phyloP scores from a whole-genome alignment of 2,329 filamentous ascomycete species.

The Colletotrichum sojae region DNA sequence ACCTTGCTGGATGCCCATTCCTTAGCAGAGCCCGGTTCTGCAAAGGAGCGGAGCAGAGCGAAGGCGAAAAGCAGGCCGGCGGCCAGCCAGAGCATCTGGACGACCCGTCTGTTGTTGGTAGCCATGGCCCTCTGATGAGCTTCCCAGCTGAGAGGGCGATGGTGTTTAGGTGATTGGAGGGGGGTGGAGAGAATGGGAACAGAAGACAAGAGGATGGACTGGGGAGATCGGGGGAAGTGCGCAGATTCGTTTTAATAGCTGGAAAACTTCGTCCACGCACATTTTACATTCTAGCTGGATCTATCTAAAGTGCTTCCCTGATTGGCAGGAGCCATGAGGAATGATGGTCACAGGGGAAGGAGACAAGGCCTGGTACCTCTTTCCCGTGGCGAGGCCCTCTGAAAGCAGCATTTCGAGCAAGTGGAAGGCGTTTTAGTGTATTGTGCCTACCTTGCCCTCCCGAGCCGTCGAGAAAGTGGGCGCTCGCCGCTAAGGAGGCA shows the following conservation, averaged over 20 bases:
- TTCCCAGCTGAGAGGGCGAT: background rate
- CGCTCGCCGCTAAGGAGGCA: background rate
- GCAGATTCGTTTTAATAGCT: background rate
- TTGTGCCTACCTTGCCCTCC: background rate
- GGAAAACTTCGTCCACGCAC: background rate
- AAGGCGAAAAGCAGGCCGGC: slow-evolving; percentile 45
- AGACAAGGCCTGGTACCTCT: background rate
- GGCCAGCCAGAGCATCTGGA: slow-evolving; percentile 44
- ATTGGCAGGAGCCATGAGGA: background rate
- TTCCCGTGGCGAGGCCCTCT: too few relatives aligned
- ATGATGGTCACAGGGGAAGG: background rate
- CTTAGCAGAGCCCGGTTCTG: slow-evolving; percentile 44
- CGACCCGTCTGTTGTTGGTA: slow-evolving; percentile 29
- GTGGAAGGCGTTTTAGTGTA: background rate
- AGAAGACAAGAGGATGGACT: background rate
- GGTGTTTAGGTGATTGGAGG: background rate
- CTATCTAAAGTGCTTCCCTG: background rate
- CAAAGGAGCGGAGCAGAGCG: slow-evolving; percentile 43
- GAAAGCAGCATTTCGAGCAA: slow-evolving; percentile 6
- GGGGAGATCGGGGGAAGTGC: background rate
- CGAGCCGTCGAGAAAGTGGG: background rate
- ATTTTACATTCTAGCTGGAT: background rate
- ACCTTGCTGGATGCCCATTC: slow-evolving; percentile 43
- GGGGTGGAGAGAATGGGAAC: background rate
- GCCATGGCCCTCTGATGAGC: background rate